These are phyloP conservation scores for Smallanthus sonchifolius DNA, from an alignment of 129 eudicot genomes.

Conservation along the genomic window DNA sequence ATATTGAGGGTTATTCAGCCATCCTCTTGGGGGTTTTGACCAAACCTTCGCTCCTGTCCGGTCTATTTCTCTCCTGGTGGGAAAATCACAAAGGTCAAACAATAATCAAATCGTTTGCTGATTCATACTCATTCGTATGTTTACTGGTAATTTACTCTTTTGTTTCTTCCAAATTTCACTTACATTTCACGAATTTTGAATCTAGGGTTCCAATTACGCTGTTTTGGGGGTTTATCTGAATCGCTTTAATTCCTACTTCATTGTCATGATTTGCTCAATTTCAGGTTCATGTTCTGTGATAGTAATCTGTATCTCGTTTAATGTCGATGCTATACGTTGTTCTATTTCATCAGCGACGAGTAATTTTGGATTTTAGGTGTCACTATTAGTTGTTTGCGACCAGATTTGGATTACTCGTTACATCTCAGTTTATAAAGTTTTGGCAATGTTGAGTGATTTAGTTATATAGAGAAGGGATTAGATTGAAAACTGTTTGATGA, in stretches of 20 bases:
- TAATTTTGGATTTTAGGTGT: background rate
- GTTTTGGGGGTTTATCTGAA: constrained; percentile 9
- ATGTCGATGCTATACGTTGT: background rate
- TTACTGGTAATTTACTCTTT: constrained; percentile 21
- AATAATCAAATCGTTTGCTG: constrained; percentile 26
- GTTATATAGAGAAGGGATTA: background rate
- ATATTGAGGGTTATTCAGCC: constrained; percentile 30
- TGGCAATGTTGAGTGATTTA: constrained; percentile 7
- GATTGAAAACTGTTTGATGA: background rate
- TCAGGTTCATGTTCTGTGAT: constrained; percentile 23
- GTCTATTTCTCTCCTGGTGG: constrained; percentile 44
- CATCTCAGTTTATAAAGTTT: background rate
- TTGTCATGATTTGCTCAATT: constrained; percentile 2
- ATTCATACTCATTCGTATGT: constrained; percentile 28
- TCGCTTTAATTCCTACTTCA: constrained; percentile 19
- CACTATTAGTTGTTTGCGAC: background rate
- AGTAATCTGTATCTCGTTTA: constrained; percentile 9
- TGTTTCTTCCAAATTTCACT: constrained; percentile 13
- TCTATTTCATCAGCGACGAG: background rate
- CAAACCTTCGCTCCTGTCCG: constrained; percentile 27
- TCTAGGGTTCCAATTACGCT: constrained; percentile 50
- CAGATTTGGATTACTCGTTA: background rate
- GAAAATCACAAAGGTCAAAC: constrained; percentile 37
- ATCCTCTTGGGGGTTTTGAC: constrained; percentile 34
- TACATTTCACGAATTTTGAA: constrained; percentile 37